Base-by-base conservation (phyloP, 257 asterid genomes). In the Leptodermis oblonga region DNA sequence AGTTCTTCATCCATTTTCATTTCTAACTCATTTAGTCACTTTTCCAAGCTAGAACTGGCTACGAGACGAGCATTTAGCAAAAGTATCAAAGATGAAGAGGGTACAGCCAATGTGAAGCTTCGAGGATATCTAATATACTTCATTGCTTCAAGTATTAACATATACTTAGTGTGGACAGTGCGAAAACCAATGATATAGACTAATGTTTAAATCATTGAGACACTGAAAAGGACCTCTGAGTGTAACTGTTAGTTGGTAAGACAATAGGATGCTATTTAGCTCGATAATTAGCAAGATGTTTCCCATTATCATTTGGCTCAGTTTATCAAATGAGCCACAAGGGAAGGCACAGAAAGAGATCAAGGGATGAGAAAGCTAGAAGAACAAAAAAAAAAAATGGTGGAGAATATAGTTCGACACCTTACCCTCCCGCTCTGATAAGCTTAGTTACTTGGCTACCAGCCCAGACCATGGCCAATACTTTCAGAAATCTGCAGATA, bases 391-490 rank as follows among this genome's bases (percentile, higher is more conserved):
- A 7, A 41, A 42, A 9, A 13, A 7, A 41, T 23, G 13, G 23
- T 22, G 49, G 51, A 69, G 61, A 49, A 45, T 45, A 48, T 42
- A 33, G 66, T 34, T 63, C 39, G 74, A 67, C 60, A 65, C 76
- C 92, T 85, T 81, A 92, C 97, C 98, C 97, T 73, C 89, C 98
- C 73, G 98, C 98, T 81, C 96, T 76, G n/a, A 81, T 45, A 71
- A 90, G 83, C 83, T 92, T 92, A 15, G 98, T 92, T 60, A 90
- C 97, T 85, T 92, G 98, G 82, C 98, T 92, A 65, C 98, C 96
- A 61, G 98, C 98, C 98, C 97, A 92, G 67, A 92, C 98, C 97
- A 92, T 88, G 78, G 90, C 98, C 92, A 92, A 74, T 76, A 88
- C 82, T 78, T 90, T 92, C 59, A 92, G 80, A 76, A 92, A 90